Percentiles rank a stretch among this genome's conserved stretches.
Conservation (phyloP, 75 land plant genomes). For the Selaginella moellendorffii region DNA sequence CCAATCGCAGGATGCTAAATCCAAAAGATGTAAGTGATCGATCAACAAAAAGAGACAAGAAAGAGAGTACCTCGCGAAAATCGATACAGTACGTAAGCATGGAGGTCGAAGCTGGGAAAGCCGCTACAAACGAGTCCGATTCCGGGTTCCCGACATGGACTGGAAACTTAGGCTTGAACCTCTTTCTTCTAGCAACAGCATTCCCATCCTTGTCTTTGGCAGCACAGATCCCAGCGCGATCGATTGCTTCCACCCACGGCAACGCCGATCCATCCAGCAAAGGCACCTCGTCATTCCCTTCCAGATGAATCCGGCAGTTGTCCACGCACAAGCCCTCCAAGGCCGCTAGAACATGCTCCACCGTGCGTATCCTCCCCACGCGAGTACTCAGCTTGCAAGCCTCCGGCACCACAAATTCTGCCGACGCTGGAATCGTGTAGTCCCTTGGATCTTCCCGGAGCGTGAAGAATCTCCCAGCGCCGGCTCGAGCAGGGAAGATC, state of each 20-base stretch:
- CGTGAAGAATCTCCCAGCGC: conserved; percentile 57
- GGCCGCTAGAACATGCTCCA: conserved; percentile 89
- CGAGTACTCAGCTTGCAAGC: conserved; percentile 62
- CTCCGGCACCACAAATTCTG: conserved; percentile 20
- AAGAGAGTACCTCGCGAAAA: conserved; percentile 40
- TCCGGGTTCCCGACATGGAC: conserved; percentile 26
- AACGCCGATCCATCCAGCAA: conserved; percentile 81
- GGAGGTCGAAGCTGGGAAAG: conserved; percentile 43
- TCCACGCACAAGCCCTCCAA: conserved; percentile 79
- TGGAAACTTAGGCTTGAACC: conserved; percentile 37
- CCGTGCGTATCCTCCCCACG: conserved; percentile 39
- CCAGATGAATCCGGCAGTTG: conserved; percentile 69
- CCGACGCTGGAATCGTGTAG: conserved; percentile 35
- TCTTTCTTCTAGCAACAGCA: conserved; percentile 34
- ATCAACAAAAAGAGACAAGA: not conserved
- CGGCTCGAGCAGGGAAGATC: conserved; percentile 52
- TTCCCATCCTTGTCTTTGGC: conserved; percentile 38
- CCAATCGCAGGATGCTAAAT: conserved; percentile 68
- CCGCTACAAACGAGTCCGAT: conserved; percentile 56
- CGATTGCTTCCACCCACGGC: conserved; percentile 79
- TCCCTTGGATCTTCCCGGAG: not conserved
- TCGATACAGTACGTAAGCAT: conserved; percentile 65
- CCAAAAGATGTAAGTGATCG: not conserved
- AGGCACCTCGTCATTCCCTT: conserved; percentile 59
- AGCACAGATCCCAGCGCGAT: conserved; percentile 37